Percentiles rank a stretch among this genome's conserved stretches.
phyloP scores from a whole-genome alignment of 2,329 filamentous ascomycete genomes.

The Hypoxylon sp. region DNA sequence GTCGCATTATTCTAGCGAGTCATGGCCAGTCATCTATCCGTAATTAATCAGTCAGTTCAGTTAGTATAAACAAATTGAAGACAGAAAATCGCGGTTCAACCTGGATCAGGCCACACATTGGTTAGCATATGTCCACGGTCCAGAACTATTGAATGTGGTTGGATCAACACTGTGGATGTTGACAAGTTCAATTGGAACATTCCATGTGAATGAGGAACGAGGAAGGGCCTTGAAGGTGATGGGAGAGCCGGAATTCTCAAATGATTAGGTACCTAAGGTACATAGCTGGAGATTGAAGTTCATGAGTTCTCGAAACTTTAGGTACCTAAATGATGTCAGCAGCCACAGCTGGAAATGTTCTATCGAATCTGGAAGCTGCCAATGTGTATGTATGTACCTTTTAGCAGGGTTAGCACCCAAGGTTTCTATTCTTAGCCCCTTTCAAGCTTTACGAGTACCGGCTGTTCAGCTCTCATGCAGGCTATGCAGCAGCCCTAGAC shows the following conservation, averaged over 20 bases:
- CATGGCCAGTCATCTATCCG: conserved; percentile 24
- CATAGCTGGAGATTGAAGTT: conserved; percentile 5
- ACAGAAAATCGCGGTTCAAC: conserved; percentile 13
- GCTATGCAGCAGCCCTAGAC: conserved; percentile 29
- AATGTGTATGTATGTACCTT: neutral
- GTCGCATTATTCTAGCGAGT: conserved; percentile 23
- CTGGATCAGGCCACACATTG: conserved; percentile 4
- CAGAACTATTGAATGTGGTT: conserved; percentile 10
- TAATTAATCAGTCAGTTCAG: conserved; percentile 30
- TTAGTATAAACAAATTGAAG: conserved; percentile 13
- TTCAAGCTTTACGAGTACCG: conserved; percentile 36
- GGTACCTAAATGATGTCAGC: conserved; percentile 36
- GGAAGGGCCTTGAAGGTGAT: neutral
- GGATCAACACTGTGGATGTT: conserved; percentile 8
- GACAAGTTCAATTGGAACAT: neutral
- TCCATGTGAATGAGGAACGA: no score
- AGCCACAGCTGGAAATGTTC: conserved; percentile 1
- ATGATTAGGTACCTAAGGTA: neutral
- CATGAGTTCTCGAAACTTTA: conserved; percentile 23
- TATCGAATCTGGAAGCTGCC: no score
- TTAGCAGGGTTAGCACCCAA: conserved; percentile 8
- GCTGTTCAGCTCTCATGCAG: conserved; percentile 42
- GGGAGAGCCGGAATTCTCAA: neutral
- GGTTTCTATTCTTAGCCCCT: conserved; percentile 42
- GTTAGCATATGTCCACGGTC: conserved; percentile 20